Conservation (phyloP, 2,329 filamentous ascomycete species). For the Penicillium rolfsii region DNA sequence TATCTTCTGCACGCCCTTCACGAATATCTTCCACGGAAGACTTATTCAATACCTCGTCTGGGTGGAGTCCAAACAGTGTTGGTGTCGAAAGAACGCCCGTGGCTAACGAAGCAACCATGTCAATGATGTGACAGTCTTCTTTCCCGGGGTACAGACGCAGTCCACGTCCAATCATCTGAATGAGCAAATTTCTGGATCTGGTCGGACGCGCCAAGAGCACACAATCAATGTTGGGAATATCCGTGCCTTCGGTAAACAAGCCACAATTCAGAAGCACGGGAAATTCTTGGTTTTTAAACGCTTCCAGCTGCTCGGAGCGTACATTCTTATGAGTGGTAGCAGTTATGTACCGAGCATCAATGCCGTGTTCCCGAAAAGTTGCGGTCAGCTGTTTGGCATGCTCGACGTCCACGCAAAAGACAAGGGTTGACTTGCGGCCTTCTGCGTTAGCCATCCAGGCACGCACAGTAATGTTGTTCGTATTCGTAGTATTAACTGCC, state of each 20-base stretch:
- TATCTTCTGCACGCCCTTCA: constrained; percentile 49
- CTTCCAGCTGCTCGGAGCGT: constrained; percentile 70
- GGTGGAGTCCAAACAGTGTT: constrained; percentile 90
- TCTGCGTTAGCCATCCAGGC: constrained; percentile 80
- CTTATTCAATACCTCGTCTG: constrained; percentile 72
- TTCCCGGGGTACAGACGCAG: constrained; percentile 83
- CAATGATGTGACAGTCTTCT: constrained; percentile 88
- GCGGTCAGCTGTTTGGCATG: constrained; percentile 77
- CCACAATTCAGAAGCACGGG: constrained; percentile 93
- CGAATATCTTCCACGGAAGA: constrained; percentile 65
- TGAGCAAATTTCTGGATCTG: constrained; percentile 84
- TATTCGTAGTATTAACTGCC: constrained; percentile 77
- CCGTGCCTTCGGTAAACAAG: constrained; percentile 95
- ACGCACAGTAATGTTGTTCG: constrained; percentile 82
- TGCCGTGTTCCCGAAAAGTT: constrained; percentile 73
- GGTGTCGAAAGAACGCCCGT: constrained; percentile 88
- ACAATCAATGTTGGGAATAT: constrained; percentile 97
- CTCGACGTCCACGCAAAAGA: constrained; percentile 89
- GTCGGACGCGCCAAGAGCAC: constrained; percentile 86
- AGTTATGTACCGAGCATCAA: constrained; percentile 87
- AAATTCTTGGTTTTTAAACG: constrained; percentile 75
- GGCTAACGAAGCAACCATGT: constrained; percentile 86
- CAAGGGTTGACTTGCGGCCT: constrained; percentile 78
- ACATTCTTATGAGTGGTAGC: constrained; percentile 73
- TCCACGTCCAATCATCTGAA: constrained; percentile 97